phyloP scores from a whole-genome alignment of 768 basidiomycete genomes.

The Auricularia sp. region DNA sequence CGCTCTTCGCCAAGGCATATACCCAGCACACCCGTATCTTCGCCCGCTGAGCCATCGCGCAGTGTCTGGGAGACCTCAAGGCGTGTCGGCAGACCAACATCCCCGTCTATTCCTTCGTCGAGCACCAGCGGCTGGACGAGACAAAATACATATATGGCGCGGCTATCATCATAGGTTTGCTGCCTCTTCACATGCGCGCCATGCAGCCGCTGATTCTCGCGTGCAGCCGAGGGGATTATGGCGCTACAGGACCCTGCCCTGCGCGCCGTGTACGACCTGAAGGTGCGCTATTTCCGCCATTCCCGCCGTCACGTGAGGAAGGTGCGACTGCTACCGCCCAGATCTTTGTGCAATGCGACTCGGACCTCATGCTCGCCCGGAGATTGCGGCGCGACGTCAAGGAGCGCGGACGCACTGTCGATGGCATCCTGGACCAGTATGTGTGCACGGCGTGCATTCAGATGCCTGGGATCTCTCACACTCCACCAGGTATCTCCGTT shows the following conservation, averaged over 20 bases:
- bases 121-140: slow-evolving; percentile 74
- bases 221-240: slow-evolving; percentile 82
- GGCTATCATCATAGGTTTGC: slow-evolving; percentile 72
- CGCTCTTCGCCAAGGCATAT: slow-evolving; percentile 62
- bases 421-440: slow-evolving; percentile 84
- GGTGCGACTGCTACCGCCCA: slow-evolving; percentile 16
- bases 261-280: slow-evolving; percentile 81
- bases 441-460: slow-evolving; percentile 14
- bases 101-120: slow-evolving; percentile 87
- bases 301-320: background rate
- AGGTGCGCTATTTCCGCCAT: slow-evolving; percentile 36
- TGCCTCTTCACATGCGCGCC: slow-evolving; percentile 6
- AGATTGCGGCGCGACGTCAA: slow-evolving; percentile 79
- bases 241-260: slow-evolving; percentile 71
- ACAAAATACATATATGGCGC: slow-evolving; percentile 89
- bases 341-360: slow-evolving; percentile 89
- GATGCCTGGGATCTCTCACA: background rate
- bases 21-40: slow-evolving; percentile 19
- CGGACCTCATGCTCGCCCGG: slow-evolving; percentile 94
- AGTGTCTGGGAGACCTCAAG: slow-evolving; percentile 86
- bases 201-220: background rate
- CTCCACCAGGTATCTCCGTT: slow-evolving; percentile 70
- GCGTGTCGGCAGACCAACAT: slow-evolving; percentile 76
- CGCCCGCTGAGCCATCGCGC: background rate
- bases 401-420: slow-evolving; percentile 78